Conservation (phyloP, 108 stramenopile species). For the Seminavis robusta region DNA sequence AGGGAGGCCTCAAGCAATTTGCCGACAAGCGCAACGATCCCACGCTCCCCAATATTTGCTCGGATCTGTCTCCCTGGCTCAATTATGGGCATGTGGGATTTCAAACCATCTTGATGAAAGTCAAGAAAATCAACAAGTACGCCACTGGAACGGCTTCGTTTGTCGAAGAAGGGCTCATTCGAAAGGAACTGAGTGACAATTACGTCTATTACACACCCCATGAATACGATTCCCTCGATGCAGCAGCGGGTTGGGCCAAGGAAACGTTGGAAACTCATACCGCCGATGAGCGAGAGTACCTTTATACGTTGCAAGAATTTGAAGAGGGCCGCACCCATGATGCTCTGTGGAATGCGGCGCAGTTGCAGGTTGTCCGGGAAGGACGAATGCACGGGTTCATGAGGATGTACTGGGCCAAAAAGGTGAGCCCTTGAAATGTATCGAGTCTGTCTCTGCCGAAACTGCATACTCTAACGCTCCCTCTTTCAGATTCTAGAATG, state of each 20-base stretch:
- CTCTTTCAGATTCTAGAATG: slow-evolving; percentile 98
- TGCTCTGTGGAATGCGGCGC: slow-evolving; percentile 99
- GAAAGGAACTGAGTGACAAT: slow-evolving; percentile 96
- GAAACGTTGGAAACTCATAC: slow-evolving; percentile 85
- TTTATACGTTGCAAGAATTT: slow-evolving; percentile 82
- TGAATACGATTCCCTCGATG: slow-evolving; percentile 83
- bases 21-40: slow-evolving; percentile 92
- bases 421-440: no score
- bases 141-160: slow-evolving; percentile 79
- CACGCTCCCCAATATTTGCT: slow-evolving; percentile 59
- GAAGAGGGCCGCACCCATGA: slow-evolving; percentile 91
- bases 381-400: slow-evolving; percentile 98
- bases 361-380: slow-evolving; percentile 84
- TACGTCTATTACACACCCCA: slow-evolving; percentile 91
- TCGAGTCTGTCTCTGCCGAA: no score
- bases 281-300: slow-evolving; percentile 77
- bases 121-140: slow-evolving; percentile 69
- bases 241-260: slow-evolving; percentile 92
- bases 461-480: no score
- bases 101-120: slow-evolving; percentile 72
- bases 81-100: slow-evolving; percentile 88
- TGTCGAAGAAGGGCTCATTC: slow-evolving; percentile 94
- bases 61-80: slow-evolving; percentile 87
- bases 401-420: slow-evolving; percentile 99
- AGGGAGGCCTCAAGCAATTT: slow-evolving; percentile 71